Base-by-base conservation (phyloP, 2,329 filamentous ascomycete genomes). In the Fusarium algeriense region DNA sequence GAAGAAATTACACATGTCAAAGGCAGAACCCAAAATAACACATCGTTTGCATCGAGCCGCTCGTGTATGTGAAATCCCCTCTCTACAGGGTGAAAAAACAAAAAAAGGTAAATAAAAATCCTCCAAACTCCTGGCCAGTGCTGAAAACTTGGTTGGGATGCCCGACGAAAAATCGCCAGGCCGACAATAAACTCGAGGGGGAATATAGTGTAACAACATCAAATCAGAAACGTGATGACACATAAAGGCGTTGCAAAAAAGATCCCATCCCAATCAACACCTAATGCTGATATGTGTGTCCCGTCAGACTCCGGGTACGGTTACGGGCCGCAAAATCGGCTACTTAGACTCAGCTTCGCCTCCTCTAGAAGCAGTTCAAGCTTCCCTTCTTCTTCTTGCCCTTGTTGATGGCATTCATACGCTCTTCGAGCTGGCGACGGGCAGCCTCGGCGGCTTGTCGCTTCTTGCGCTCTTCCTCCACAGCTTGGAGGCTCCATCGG, bases 401-500 rank as follows among this genome's bases (percentile, higher is more conserved):
- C 78, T 88, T 90, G 83, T 91, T 95, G 80, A 96, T 92, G 64
- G 93, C 91, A 78, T 95, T 94, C 91, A 99, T 99, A 61, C 95
- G 90, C 84, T 97, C 94, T 83, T 99, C 95, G 30, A 99, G 88
- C 77, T 97, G 93, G 41, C 92, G 93, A 58, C 93, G 88, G 45
- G 96, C 96, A 72, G 92, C 90, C 85, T 99, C 96, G 38, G 97
- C 95, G 70, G 95, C 93, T 71, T 94, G 88, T 67, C 96, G 88
- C 84, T 97, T 97, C 84, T 93, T 95, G 76, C 95, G 90, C 87
- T 99, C 96, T 82, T 99, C 95, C 80, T 99, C 97, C 26, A 98
- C 93, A 67, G 94, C 93, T 80, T 97, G 94, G 74, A 98, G 88
- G 70, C 89, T 91, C 88, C 88, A 91, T 60, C 89, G 83, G 78